A percentile compares a stretch with the other conserved stretches of the same genome.
Conservation (phyloP, 176 grass and related monocot species). For the Zoysia pacifica region DNA sequence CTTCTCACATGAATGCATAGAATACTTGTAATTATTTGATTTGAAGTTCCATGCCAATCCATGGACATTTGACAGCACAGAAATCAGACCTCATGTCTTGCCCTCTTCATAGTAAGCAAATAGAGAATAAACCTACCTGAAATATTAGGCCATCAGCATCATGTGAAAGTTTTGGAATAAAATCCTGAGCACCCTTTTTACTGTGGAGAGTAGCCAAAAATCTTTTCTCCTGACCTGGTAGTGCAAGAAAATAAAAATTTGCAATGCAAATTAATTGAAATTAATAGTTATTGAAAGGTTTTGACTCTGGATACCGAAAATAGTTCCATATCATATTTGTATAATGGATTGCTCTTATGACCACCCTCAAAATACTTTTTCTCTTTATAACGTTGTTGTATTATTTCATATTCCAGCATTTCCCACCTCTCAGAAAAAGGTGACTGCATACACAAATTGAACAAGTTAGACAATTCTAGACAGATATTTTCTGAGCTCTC, state of each 20-base stretch:
- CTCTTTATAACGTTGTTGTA: slow-evolving; percentile 71
- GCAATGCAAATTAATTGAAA: no score
- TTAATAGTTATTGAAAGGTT: slow-evolving; percentile 30
- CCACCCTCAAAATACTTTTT: slow-evolving; percentile 87
- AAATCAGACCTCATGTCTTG: neutral
- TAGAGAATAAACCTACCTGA: slow-evolving; percentile 64
- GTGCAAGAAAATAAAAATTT: no score
- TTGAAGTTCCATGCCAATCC: no score
- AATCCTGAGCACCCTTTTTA: slow-evolving; percentile 75
- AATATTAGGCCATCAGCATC: slow-evolving; percentile 98
- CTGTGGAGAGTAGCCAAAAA: slow-evolving; percentile 95
- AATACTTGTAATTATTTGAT: no score
- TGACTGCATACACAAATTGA: slow-evolving; percentile 55
- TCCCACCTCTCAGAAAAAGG: slow-evolving; percentile 98
- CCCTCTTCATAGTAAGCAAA: neutral
- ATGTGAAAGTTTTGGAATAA: slow-evolving; percentile 92
- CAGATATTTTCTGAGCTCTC: slow-evolving; percentile 14
- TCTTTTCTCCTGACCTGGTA: slow-evolving; percentile 91
- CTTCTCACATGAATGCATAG: no score
- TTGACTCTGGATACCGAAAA: slow-evolving; percentile 65
- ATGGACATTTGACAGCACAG: no score
- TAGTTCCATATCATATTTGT: slow-evolving; percentile 99
- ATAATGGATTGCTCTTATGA: slow-evolving; percentile 68
- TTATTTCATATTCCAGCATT: slow-evolving; percentile 92
- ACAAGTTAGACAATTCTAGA: slow-evolving; percentile 21